Percentiles rank a stretch among this genome's conserved stretches.
Evolutionary conservation across 1,284 basidiomycete genomes (phyloP).

Genomic region (Flammula alnicola): DNA sequence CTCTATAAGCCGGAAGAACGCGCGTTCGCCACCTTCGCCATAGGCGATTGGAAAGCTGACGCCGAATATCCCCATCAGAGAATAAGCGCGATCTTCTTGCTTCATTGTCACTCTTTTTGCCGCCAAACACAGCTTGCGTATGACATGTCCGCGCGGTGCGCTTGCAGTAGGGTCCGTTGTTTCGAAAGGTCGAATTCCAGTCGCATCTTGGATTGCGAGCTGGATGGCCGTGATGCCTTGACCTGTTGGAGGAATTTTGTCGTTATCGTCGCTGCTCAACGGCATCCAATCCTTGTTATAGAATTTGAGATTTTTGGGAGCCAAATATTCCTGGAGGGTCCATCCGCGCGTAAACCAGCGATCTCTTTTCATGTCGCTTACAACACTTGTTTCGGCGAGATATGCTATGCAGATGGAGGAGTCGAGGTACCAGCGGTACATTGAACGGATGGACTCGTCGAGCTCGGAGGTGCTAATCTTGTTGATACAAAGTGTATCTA

Average conservation of each 20-base stretch:
- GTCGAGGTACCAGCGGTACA: slow-evolving; percentile 12
- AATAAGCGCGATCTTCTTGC: slow-evolving; percentile 11
- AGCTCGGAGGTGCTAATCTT: slow-evolving; percentile 13
- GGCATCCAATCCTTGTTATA: slow-evolving; percentile 2
- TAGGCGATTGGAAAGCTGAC: slow-evolving; percentile 15
- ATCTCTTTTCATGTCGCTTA: slow-evolving; percentile 6
- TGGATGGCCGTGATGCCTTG: not conserved
- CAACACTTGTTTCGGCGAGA: slow-evolving; percentile 5
- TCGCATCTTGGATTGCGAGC: not conserved
- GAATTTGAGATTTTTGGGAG: slow-evolving; percentile 6
- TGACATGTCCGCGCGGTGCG: not conserved
- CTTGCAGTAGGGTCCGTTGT: not conserved
- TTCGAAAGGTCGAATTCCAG: not conserved
- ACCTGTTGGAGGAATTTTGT: slow-evolving; percentile 1
- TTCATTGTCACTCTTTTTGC: slow-evolving; percentile 3
- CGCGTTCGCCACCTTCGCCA: slow-evolving; percentile 11
- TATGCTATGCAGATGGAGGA: slow-evolving; percentile 6
- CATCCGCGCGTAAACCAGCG: slow-evolving; percentile 14
- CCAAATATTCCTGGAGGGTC: slow-evolving; percentile 12
- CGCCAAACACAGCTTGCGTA: slow-evolving; percentile 4
- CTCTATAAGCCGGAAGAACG: slow-evolving; percentile 13
- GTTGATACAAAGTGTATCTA: slow-evolving; percentile 14
- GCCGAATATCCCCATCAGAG: slow-evolving; percentile 13
- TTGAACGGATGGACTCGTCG: slow-evolving; percentile 13
- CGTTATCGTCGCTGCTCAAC: not conserved